Percentiles rank a stretch among this genome's conserved stretches.
Conservation (phyloP, 352 stramenopile species). For the Phytophthora hybrid region DNA sequence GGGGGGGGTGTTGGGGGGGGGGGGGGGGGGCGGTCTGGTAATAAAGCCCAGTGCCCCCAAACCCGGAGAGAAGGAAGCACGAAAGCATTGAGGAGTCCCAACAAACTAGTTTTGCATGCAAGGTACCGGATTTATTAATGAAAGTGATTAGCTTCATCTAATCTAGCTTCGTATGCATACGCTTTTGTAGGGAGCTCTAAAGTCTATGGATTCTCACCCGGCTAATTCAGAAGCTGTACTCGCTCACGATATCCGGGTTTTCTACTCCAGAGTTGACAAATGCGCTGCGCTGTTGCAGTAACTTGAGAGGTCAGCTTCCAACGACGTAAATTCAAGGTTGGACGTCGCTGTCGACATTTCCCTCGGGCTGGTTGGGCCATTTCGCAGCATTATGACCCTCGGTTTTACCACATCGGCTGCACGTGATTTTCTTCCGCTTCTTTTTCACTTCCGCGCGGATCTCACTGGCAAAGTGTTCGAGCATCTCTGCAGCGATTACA, state of each 20-base stretch:
- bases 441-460: not conserved
- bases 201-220: not conserved
- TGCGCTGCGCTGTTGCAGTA: not conserved
- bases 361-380: not conserved
- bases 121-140: not conserved
- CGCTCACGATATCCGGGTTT: not conserved
- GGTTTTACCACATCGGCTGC: not conserved
- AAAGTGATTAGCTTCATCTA: not conserved
- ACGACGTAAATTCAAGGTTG: not conserved
- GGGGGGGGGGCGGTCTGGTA: not conserved
- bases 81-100: not conserved
- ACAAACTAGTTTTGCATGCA: not conserved
- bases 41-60: constrained; percentile 1
- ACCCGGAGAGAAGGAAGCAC: not conserved
- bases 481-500: not conserved
- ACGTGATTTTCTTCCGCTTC: not conserved
- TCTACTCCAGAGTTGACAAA: not conserved
- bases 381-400: not conserved
- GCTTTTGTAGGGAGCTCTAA: not conserved
- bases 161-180: not conserved
- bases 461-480: not conserved
- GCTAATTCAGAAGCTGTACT: not conserved
- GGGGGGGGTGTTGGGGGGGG: too few relatives aligned
- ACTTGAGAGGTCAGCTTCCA: not conserved
- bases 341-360: not conserved